phyloP scores from a whole-genome alignment of 148 eudicot species.

The Cornus controversa region DNA sequence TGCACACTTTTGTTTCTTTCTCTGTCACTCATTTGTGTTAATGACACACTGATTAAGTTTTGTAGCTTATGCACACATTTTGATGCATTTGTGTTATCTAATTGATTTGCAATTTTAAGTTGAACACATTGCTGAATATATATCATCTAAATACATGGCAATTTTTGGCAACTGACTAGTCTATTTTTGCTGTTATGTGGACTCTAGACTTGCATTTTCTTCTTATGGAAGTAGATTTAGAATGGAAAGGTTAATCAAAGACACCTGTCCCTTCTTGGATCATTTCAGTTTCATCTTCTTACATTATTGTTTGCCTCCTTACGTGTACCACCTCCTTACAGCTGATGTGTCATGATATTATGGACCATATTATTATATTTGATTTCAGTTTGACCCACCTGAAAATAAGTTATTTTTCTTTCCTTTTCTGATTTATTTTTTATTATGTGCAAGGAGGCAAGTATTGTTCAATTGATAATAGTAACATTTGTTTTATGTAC shows the following conservation, averaged over 20 bases:
- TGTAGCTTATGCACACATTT: background rate
- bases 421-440: no score
- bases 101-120: background rate
- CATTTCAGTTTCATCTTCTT: background rate
- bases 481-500: background rate
- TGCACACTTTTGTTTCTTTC: background rate
- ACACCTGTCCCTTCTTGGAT: background rate
- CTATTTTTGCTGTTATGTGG: background rate
- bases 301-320: background rate
- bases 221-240: no score
- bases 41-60: background rate
- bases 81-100: background rate
- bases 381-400: no score
- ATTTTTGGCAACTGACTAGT: background rate
- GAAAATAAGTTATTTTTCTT: no score
- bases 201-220: background rate
- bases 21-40: background rate
- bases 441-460: no score
- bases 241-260: no score
- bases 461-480: background rate
- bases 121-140: background rate
- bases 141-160: background rate
- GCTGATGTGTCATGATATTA: no score
- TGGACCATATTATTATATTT: no score
- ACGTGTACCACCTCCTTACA: no score